Evolutionary conservation across 768 basidiomycete genomes (phyloP), one percentile per base, ranked within the genome.

Genomic region (Mycena haematopus): DNA sequence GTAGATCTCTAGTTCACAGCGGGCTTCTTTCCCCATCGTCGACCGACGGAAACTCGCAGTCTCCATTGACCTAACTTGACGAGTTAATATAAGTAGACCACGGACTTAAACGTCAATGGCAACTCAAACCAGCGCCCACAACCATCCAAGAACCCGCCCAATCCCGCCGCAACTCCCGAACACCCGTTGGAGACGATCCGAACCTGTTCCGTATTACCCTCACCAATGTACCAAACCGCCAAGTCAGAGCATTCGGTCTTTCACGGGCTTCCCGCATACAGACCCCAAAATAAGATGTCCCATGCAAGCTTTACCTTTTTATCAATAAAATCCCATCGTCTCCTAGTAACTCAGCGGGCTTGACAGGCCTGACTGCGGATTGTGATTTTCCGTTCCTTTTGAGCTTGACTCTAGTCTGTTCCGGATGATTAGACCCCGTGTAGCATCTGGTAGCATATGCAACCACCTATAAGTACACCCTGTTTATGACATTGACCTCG

Each of bases 11-110:
- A n/a, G n/a, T n/a, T 9, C 44, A 45, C 21, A 17, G 44, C 59
- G 45, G 35, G 19, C 35, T 47, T 54, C 59, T 60, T 42, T 29
- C 60, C 60, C 53, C 53, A 56, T 56, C 36, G 4, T 9, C 6
- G 53, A 38, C 31, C 53, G 53, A 49, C 21, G 44, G 21, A 45
- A 17, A 22, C 21, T 45, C n/a, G 1, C 10, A 45, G 44, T 45
- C 44, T 45, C 44, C 44, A 45, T 45, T 45, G 44, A 45, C 44
- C 44, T 22, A 50, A 31, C 15, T 50, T 31, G 49, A 50, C 38
- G 10, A 45, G 40, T 4, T 42, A 42, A 42, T n/a, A 5, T 42
- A 19, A 17, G 4, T n/a, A 4, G 36, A 36, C 36, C 36, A 22
- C 21, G 44, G 22, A 21, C 44, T n/a, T n/a, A n/a, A n/a, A n/a